Percentiles rank a stretch among this genome's conserved stretches.
Conservation (phyloP, 805 yeast genomes). For the Grigorovia transvaalensis region DNA sequence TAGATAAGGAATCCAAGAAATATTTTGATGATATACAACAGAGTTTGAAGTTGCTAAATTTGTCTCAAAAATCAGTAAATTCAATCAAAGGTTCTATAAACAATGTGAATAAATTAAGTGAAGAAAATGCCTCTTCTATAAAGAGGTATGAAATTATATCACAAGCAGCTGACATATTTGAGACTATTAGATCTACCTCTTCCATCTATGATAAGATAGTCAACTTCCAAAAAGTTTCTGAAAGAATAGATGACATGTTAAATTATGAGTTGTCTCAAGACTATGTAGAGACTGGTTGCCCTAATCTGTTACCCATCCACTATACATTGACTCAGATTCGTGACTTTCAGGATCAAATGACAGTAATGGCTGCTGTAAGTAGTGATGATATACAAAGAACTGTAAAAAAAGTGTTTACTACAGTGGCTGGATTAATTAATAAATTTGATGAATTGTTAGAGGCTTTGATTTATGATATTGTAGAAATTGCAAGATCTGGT, state of each 20-base stretch:
- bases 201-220: slow-evolving; percentile 53
- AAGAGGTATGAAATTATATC: slow-evolving; percentile 60
- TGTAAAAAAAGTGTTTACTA: slow-evolving; percentile 35
- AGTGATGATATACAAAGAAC: slow-evolving; percentile 61
- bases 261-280: slow-evolving; percentile 31
- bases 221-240: slow-evolving; percentile 41
- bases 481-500: slow-evolving; percentile 63
- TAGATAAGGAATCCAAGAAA: slow-evolving; percentile 57
- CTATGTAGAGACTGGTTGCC: slow-evolving; percentile 32
- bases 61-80: slow-evolving; percentile 38
- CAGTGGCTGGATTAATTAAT: slow-evolving; percentile 31
- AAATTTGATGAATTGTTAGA: slow-evolving; percentile 56
- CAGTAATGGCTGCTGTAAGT: slow-evolving; percentile 39
- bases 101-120: slow-evolving; percentile 39
- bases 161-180: slow-evolving; percentile 56
- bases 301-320: slow-evolving; percentile 57
- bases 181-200: slow-evolving; percentile 61
- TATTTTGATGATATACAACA: slow-evolving; percentile 48
- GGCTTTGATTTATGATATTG: slow-evolving; percentile 55
- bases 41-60: slow-evolving; percentile 30
- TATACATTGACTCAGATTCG: slow-evolving; percentile 58
- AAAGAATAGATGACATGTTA: slow-evolving; percentile 42
- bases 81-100: slow-evolving; percentile 37
- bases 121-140: slow-evolving; percentile 49
- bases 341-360: slow-evolving; percentile 69